Evolutionary conservation across 129 eudicot species (phyloP).

Genomic region (Centella asiatica): DNA sequence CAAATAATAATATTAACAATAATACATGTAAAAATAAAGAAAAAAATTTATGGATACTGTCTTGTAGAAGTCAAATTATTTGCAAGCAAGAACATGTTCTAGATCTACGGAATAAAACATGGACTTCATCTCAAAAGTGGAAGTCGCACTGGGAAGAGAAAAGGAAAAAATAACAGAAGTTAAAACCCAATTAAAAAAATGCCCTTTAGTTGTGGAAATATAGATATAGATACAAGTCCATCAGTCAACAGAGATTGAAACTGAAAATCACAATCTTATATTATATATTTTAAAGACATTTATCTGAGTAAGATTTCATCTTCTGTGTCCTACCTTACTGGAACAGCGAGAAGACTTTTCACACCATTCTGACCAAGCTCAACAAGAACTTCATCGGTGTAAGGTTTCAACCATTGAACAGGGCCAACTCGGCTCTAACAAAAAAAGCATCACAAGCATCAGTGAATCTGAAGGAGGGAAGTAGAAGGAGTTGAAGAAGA

Average conservation of each 20-base stretch:
- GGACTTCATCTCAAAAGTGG: background rate
- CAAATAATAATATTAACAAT: background rate
- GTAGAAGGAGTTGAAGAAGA: too few species aligned
- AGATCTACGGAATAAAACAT: too few species aligned
- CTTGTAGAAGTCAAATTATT: too few species aligned
- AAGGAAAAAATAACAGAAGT: background rate
- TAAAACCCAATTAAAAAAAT: background rate
- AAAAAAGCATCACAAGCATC: background rate
- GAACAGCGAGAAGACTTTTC: constrained; percentile 86
- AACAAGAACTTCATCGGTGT: constrained; percentile 95
- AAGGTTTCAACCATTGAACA: constrained; percentile 92
- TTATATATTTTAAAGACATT: constrained; percentile 1
- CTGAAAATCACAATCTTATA: background rate
- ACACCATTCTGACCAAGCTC: constrained; percentile 86
- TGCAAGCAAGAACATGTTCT: too few species aligned
- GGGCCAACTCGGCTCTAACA: constrained; percentile 97
- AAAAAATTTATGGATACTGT: too few species aligned
- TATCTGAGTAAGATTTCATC: background rate
- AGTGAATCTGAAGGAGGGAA: too few species aligned
- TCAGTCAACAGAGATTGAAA: background rate
- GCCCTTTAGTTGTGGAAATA: background rate
- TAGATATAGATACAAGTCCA: background rate
- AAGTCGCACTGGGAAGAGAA: too few species aligned
- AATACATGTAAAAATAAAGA: background rate
- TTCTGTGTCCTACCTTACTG: constrained; percentile 57